These are phyloP conservation scores for Tilletia caries DNA, from an alignment of 1,284 basidiomycete genomes.

Conservation along the genomic window DNA sequence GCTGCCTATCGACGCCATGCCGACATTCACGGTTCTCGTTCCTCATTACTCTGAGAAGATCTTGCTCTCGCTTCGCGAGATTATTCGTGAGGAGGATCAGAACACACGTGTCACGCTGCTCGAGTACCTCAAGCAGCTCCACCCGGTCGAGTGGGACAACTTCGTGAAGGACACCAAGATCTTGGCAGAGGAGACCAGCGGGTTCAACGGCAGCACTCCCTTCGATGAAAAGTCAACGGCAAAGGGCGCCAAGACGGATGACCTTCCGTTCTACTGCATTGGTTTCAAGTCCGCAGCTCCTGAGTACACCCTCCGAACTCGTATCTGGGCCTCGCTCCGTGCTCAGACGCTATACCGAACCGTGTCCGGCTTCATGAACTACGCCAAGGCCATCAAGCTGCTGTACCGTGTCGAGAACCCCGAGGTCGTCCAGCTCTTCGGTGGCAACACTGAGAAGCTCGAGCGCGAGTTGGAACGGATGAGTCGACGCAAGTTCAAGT, in stretches of 20 bases:
- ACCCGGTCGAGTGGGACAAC: slow-evolving; percentile 98
- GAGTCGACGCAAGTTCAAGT: slow-evolving; percentile 98
- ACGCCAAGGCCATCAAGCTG: slow-evolving; percentile 99
- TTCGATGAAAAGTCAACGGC: slow-evolving; percentile 58
- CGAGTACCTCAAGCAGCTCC: slow-evolving; percentile 85
- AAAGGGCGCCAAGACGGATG: slow-evolving; percentile 63
- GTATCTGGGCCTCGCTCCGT: slow-evolving; percentile 97
- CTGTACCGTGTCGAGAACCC: slow-evolving; percentile 99
- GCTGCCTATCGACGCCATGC: slow-evolving; percentile 53
- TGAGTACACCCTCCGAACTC: slow-evolving; percentile 94
- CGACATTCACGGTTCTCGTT: slow-evolving; percentile 53
- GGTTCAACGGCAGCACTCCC: slow-evolving; percentile 72
- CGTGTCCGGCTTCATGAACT: slow-evolving; percentile 99
- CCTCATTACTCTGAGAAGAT: slow-evolving; percentile 55
- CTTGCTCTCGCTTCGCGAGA: slow-evolving; percentile 52
- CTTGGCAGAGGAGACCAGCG: slow-evolving; percentile 87
- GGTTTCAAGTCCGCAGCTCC: slow-evolving; percentile 98
- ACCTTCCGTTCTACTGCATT: slow-evolving; percentile 97
- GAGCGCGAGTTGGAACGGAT: slow-evolving; percentile 96
- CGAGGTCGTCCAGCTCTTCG: slow-evolving; percentile 93
- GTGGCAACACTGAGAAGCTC: slow-evolving; percentile 93
- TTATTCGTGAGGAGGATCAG: slow-evolving; percentile 54
- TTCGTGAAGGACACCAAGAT: slow-evolving; percentile 99
- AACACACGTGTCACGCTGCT: slow-evolving; percentile 53
- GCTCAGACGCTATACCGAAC: slow-evolving; percentile 98